Base-by-base conservation (phyloP, 345 rosid genomes). In the Schrenkiella parvula region DNA sequence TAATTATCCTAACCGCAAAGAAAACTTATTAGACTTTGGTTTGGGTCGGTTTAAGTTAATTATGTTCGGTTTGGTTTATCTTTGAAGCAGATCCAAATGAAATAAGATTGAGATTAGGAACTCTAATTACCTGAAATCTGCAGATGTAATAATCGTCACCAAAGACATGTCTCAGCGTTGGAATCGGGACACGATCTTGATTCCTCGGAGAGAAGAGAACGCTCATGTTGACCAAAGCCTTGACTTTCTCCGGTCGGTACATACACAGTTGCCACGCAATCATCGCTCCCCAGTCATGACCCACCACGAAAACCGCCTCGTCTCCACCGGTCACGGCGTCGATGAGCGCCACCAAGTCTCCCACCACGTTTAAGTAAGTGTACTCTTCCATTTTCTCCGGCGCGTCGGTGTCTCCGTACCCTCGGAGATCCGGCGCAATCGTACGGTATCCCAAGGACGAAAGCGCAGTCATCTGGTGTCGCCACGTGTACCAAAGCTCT, bases 371-470 rank as follows among this genome's bases (percentile, higher is more conserved):
- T 4, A 78, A 62, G 68, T 68, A 69, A 1, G 87, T 84, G 75
- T 93, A 93, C 47, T 77, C 72, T 1, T 76, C 70, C 18, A 70
- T 59, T 18, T 66, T 74, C 37, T 60, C 71, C 6, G 98, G 91
- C 29, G 85, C 86, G 6, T 92, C 93, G 0, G 87, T 79, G 68
- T 89, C 93, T 3, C 98, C 96, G 42, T 75, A 90, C 34, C 97
- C 98, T 7, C 96, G 80, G 9, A 93, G 84, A 68, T 92, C 98
- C 2, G 98, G 98, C 1, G 97, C 98, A 58, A 92, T 79, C 5
- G 88, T 86, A 3, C 81, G 86, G 85, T 86, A 93, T 7, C 97
- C 97, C 17, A 81, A 76, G 2, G 89, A 75, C 7, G 93, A 82
- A 31, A 90, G 75, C 42, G 80, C 80, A 2, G 22, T 38, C 74